These are phyloP conservation scores for Ploettnerulaceae sp. DNA, from an alignment of 2,329 filamentous ascomycete species.

Conservation along the genomic window DNA sequence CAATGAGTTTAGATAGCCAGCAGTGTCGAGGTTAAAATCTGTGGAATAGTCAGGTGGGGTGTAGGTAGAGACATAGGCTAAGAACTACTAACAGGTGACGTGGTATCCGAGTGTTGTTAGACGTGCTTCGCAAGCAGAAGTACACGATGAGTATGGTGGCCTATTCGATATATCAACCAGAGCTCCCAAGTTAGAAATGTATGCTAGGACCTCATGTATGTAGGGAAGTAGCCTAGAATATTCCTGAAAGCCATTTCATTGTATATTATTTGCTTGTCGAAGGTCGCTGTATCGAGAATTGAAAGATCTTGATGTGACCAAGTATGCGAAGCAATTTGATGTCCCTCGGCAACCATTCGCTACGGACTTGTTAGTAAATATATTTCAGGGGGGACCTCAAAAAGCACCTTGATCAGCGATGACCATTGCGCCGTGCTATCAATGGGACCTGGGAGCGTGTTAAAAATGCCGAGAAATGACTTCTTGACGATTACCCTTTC, in stretches of 20 bases:
- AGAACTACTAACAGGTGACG: conserved; percentile 37
- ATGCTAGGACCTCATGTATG: conserved; percentile 41
- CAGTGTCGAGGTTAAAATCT: conserved; percentile 41
- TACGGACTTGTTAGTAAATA: conserved; percentile 33
- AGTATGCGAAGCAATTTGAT: conserved; percentile 57
- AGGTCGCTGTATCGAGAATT: conserved; percentile 39
- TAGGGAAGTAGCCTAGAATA: conserved; percentile 51
- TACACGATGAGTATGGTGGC: conserved; percentile 44
- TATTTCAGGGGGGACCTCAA: background rate
- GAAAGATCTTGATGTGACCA: conserved; percentile 49
- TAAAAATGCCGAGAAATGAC: background rate
- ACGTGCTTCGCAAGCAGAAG: conserved; percentile 35
- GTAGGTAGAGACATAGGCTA: too few relatives aligned
- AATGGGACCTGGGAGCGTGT: conserved; percentile 20
- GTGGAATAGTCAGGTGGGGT: background rate
- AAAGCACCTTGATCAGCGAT: conserved; percentile 39
- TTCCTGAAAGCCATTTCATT: conserved; percentile 52
- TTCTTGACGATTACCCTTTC: conserved; percentile 21
- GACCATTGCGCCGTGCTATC: conserved; percentile 40
- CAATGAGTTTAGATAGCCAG: conserved; percentile 43
- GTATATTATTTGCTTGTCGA: conserved; percentile 46
- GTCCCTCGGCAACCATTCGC: conserved; percentile 36
- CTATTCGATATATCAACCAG: conserved; percentile 14
- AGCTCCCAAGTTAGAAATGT: background rate
- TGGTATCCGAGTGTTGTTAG: conserved; percentile 42